Percentiles rank a stretch among this genome's conserved stretches.
Evolutionary conservation across 306 rosid species (phyloP).

Genomic region (Vigna unguiculata): DNA sequence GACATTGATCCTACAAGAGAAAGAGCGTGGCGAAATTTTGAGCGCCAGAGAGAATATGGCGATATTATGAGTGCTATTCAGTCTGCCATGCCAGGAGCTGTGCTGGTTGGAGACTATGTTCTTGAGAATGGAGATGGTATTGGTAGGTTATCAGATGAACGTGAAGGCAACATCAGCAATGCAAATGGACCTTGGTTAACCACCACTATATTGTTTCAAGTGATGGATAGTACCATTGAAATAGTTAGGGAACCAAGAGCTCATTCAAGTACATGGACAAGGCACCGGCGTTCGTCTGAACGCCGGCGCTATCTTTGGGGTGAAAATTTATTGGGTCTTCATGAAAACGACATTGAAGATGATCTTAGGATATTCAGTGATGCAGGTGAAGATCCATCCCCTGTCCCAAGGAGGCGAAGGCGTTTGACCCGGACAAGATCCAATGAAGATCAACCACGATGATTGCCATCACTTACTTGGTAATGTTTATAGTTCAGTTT

Average conservation of each 20-base stretch:
- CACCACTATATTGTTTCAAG: constrained; percentile 76
- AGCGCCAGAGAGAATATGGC: constrained; percentile 87
- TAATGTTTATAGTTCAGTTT: constrained; percentile 50
- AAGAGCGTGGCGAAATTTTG: constrained; percentile 82
- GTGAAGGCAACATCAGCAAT: constrained; percentile 55
- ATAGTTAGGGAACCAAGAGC: constrained; percentile 71
- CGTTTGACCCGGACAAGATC: constrained; percentile 76
- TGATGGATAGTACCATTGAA: constrained; percentile 73
- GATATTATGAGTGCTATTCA: constrained; percentile 93
- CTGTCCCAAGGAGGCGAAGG: constrained; percentile 77
- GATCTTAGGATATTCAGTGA: constrained; percentile 55
- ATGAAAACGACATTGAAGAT: constrained; percentile 49
- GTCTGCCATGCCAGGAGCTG: constrained; percentile 87
- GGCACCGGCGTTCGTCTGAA: constrained; percentile 66
- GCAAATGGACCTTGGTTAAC: constrained; percentile 74
- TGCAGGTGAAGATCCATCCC: constrained; percentile 60
- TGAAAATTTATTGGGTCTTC: constrained; percentile 79
- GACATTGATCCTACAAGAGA: constrained; percentile 81
- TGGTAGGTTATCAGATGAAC: constrained; percentile 60
- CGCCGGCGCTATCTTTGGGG: constrained; percentile 84
- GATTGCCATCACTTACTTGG: constrained; percentile 49
- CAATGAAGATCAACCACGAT: constrained; percentile 65
- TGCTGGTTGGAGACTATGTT: constrained; percentile 85
- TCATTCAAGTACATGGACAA: constrained; percentile 73
- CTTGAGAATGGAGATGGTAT: constrained; percentile 84